Conservation (phyloP, 2,329 filamentous ascomycete genomes). For the Colletotrichum tofieldiae region DNA sequence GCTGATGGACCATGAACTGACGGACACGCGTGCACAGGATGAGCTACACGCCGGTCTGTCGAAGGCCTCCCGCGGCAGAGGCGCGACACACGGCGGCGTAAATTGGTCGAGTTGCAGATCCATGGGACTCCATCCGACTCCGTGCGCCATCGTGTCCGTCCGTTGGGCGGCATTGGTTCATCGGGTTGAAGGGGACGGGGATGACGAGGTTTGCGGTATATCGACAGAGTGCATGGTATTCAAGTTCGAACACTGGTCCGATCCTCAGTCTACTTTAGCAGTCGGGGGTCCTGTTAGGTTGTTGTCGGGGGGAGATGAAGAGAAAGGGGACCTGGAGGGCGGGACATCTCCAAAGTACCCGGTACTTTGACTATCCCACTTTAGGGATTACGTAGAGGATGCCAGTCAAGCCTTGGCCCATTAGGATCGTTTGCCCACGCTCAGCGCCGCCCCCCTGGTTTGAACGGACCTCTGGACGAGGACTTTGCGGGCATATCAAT, state of each 20-base stretch:
- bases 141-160: constrained; percentile 7
- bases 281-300: constrained; percentile 17
- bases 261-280: not conserved
- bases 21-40: not conserved
- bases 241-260: constrained; percentile 24
- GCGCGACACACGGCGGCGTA: constrained; percentile 37
- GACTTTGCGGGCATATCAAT: not conserved
- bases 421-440: constrained; percentile 25
- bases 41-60: not conserved
- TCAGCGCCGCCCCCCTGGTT: not conserved
- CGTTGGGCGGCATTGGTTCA: constrained; percentile 17
- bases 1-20: constrained; percentile 2
- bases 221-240: constrained; percentile 29
- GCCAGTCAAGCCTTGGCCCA: constrained; percentile 10
- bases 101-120: constrained; percentile 36
- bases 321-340: not conserved
- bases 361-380: constrained; percentile 20
- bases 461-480: not conserved
- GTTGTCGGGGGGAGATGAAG: constrained; percentile 12
- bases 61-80: not conserved
- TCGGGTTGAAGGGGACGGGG: constrained; percentile 4
- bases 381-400: not conserved
- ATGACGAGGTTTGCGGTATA: not conserved
- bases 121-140: constrained; percentile 6
- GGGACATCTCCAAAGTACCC: constrained; percentile 11